Base-by-base conservation (phyloP, 176 grass and related monocot genomes). In the Lolium perenne region DNA sequence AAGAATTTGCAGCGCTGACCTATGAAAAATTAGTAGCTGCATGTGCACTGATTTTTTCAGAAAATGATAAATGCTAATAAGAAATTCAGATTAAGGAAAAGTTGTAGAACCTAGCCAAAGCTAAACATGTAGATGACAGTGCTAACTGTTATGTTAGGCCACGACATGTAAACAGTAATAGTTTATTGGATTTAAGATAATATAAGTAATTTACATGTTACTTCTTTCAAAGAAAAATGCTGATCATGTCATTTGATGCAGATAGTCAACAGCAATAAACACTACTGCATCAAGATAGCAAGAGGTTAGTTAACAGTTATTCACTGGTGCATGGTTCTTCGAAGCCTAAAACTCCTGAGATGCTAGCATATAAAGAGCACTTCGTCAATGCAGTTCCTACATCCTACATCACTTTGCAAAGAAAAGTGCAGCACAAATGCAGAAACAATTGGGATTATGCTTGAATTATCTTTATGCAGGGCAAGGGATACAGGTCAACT, bases 351-450 rank as follows among this genome's bases (percentile, higher is more conserved):
- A 65, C 10, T 59, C 7, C 58, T 75, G 7, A 55, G 70, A 81
- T 76, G 51, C 35, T 2, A 87, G 17, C 60, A 81, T 79, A 84
- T 38, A 80, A 78, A 84, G 4, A 80, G 51, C 4, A 71, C 26
- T 61, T 84, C 7, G 35, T 70, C 38, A 8, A 59, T 38, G 12
- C n/a, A 61, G 6, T 84, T 84, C 32, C 22, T 71, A 71, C 53
- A 87, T 80, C 49, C 40, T 70, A 54, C 21, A 87, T 59, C 17
- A 38, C 45, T 80, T 49, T 76, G 46, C 71, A 70, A 21, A 87
- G 62, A 20, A 57, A 69, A 69, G 69, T 68, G n/a, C 73, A 67
- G 38, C 40, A 10, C 38, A 87, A 76, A 48, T 2, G 10, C 38
- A 38, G 6, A 55, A 32, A 35, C n/a, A 87, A 64, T 63, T 29